Evolutionary conservation across 495 filamentous ascomycete species (phyloP).

Genomic region (Cudoniella acicularis): DNA sequence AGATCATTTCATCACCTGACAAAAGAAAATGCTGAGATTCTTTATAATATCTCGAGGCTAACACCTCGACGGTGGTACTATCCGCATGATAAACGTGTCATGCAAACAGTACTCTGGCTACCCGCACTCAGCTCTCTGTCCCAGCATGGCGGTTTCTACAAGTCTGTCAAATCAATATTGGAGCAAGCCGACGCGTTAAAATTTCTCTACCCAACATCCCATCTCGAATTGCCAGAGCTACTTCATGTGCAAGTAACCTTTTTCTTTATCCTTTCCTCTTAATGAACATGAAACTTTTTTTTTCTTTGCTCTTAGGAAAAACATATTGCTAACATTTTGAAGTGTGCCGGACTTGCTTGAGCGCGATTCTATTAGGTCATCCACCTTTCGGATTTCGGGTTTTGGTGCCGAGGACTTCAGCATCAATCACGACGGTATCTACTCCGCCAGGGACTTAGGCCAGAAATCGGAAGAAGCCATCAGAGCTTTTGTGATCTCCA

Average conservation of each 20-base stretch:
- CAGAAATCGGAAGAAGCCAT: too few relatives aligned
- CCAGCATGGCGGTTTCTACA: constrained; percentile 49
- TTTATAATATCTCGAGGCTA: constrained; percentile 44
- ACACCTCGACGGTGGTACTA: constrained; percentile 50
- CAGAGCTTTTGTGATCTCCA: too few relatives aligned
- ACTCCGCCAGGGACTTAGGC: constrained; percentile 27
- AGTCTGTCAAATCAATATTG: constrained; percentile 37
- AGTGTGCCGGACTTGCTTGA: constrained; percentile 26
- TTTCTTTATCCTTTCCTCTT: too few relatives aligned
- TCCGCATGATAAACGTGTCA: constrained; percentile 37
- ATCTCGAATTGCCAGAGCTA: too few relatives aligned
- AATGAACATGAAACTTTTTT: too few relatives aligned
- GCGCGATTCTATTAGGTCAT: constrained; percentile 43
- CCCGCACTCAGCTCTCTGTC: constrained; percentile 36
- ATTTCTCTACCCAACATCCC: too few relatives aligned
- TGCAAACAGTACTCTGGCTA: constrained; percentile 43
- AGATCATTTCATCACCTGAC: constrained; percentile 46
- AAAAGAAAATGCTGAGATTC: constrained; percentile 33
- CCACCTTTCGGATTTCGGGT: constrained; percentile 41
- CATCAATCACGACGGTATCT: constrained; percentile 30
- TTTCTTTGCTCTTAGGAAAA: constrained; percentile 8
- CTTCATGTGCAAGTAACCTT: too few relatives aligned
- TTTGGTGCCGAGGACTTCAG: constrained; percentile 53
- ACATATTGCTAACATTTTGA: not conserved
- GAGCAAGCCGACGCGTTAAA: constrained; percentile 36